Evolutionary conservation across 73 alveolate species (phyloP), one percentile per base, ranked within the genome.

Genomic region (Durusdinium trenchii): DNA sequence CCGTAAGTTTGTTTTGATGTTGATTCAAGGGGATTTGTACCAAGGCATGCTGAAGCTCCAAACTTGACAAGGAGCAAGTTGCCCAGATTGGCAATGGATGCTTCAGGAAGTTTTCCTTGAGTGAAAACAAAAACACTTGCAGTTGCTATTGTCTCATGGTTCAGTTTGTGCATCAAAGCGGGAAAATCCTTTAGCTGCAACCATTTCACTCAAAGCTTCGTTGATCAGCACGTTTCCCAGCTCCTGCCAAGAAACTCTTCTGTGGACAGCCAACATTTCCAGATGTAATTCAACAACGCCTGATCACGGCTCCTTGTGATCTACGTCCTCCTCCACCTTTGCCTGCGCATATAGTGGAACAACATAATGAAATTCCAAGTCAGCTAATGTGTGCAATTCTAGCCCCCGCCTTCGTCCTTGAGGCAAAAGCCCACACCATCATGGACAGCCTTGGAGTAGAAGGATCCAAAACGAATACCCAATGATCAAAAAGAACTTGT

Each of bases 401-500:
- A 16, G 60, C 90, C 69, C 45, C 18, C 38, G 4, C 62, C 18
- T 40, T 76, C 40, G 87, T 57, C 10, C 95, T 83, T 30, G 48
- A 32, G 28, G 96, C 96, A 43, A 89, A 89, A 40, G 96, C 96
- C 96, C 96, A 89, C 50, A 89, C 45, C 84, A 89, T 89, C 96
- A 89, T 89, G 40, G 85, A 61, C 40, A 89, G 60, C 96, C 96
- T 89, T 10, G 30, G 61, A 36, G 12, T 23, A 40, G 52, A 6
- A 40, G 9, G n/a, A 46, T 52, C n/a, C n/a, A n/a, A n/a, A n/a
- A n/a, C n/a, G n/a, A n/a, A n/a, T n/a, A n/a, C n/a, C n/a, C n/a
- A n/a, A n/a, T n/a, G n/a, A n/a, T n/a, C n/a, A n/a, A n/a, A n/a
- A n/a, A n/a, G n/a, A n/a, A n/a, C n/a, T n/a, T n/a, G n/a, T n/a